These are phyloP conservation scores for Lachancea lanzarotensis DNA, from an alignment of 805 yeast species.

Conservation along the genomic window DNA sequence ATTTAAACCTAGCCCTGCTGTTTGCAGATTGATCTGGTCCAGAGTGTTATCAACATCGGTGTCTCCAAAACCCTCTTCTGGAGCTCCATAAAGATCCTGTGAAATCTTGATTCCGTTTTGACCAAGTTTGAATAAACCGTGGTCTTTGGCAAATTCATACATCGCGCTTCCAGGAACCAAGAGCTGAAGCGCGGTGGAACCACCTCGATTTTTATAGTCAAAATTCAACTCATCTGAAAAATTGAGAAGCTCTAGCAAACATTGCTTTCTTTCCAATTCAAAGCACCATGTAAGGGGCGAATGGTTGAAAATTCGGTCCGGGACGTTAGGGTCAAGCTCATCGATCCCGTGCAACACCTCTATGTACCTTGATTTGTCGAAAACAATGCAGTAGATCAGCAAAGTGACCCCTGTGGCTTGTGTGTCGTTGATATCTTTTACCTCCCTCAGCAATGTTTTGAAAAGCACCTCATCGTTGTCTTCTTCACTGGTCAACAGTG, in stretches of 20 bases:
- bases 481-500: constrained; percentile 19
- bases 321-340: constrained; percentile 41
- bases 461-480: constrained; percentile 19
- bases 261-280: constrained; percentile 47
- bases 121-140: constrained; percentile 34
- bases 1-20: constrained; percentile 32
- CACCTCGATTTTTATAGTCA: constrained; percentile 33
- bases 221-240: constrained; percentile 53
- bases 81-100: constrained; percentile 10
- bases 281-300: constrained; percentile 88
- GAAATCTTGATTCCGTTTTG: constrained; percentile 8
- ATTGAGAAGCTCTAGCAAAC: constrained; percentile 51
- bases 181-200: constrained; percentile 45
- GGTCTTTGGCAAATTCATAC: constrained; percentile 51
- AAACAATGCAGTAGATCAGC: constrained; percentile 50
- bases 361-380: constrained; percentile 41
- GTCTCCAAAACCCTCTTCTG: constrained; percentile 10
- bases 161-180: constrained; percentile 51
- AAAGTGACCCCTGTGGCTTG: constrained; percentile 39
- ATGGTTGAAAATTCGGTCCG: constrained; percentile 46
- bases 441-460: constrained; percentile 11
- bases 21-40: constrained; percentile 35
- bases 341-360: constrained; percentile 40
- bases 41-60: constrained; percentile 31
- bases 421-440: constrained; percentile 18